phyloP scores from a whole-genome alignment of 805 yeast species.

The Hanseniaspora pseudoguilliermondii region DNA sequence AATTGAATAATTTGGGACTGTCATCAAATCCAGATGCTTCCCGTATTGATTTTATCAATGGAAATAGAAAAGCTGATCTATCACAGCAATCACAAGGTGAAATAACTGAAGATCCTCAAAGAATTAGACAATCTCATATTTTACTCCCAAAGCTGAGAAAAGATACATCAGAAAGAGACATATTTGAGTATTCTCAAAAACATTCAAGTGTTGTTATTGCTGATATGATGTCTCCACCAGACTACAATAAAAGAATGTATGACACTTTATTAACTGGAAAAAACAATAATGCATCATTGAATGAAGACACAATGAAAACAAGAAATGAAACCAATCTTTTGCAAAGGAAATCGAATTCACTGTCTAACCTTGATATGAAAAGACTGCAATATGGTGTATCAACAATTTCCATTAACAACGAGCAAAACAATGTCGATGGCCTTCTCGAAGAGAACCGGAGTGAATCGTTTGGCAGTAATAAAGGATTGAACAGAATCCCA shows the following conservation, averaged over 20 bases:
- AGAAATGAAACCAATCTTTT: neutral
- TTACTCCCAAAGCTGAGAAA: neutral
- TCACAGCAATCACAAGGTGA: neutral
- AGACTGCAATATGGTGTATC: slow-evolving; percentile 9
- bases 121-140: neutral
- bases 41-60: neutral
- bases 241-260: slow-evolving; percentile 67
- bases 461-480: neutral
- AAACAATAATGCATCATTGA: neutral
- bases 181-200: slow-evolving; percentile 11
- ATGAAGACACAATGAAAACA: neutral
- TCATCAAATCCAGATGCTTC: neutral
- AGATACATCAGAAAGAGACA: neutral
- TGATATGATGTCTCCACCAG: slow-evolving; percentile 63
- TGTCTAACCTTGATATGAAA: neutral
- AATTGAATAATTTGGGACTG: neutral
- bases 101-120: slow-evolving; percentile 15
- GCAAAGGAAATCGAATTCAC: neutral
- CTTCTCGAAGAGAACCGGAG: neutral
- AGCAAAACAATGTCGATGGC: neutral
- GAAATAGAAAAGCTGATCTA: slow-evolving; percentile 1
- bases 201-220: slow-evolving; percentile 13
- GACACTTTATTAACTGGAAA: slow-evolving; percentile 44
- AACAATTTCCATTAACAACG: neutral
- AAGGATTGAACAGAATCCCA: slow-evolving; percentile 4